Evolutionary conservation across 352 stramenopile genomes (phyloP).

Genomic region (Globisporangium iwayamae): DNA sequence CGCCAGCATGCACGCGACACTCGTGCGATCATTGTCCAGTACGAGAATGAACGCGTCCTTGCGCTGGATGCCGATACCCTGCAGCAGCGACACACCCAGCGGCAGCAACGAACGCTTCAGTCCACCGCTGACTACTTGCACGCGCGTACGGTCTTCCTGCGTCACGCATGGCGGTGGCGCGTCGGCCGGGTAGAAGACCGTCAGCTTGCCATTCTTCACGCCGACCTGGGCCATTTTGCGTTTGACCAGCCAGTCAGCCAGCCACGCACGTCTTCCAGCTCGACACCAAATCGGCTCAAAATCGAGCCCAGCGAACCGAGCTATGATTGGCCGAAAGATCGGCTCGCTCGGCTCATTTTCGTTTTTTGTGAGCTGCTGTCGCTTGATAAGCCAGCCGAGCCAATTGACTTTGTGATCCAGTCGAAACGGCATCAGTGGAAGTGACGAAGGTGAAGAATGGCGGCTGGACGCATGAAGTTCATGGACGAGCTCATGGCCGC

Average conservation of each 20-base stretch:
- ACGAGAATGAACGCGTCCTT: slow-evolving; percentile 63
- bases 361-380: too few species aligned
- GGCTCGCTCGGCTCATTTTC: too few species aligned
- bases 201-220: slow-evolving; percentile 58
- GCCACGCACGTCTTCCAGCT: not conserved
- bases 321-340: too few species aligned
- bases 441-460: slow-evolving; percentile 1
- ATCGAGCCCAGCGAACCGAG: too few species aligned
- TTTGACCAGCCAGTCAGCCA: not conserved
- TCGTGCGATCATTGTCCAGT: slow-evolving; percentile 68
- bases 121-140: slow-evolving; percentile 42
- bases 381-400: too few species aligned
- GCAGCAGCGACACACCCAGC: slow-evolving; percentile 42
- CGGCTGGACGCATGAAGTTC: not conserved
- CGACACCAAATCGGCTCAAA: not conserved
- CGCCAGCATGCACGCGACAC: slow-evolving; percentile 67
- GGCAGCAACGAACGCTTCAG: slow-evolving; percentile 43
- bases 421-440: slow-evolving; percentile 1
- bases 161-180: slow-evolving; percentile 8
- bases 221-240: slow-evolving; percentile 33
- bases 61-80: slow-evolving; percentile 25
- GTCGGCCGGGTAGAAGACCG: slow-evolving; percentile 35
- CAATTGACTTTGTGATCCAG: not conserved
- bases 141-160: slow-evolving; percentile 14
- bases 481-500: slow-evolving; percentile 10